Evolutionary conservation across 345 rosid genomes (phyloP).

Genomic region (Heritiera littoralis): DNA sequence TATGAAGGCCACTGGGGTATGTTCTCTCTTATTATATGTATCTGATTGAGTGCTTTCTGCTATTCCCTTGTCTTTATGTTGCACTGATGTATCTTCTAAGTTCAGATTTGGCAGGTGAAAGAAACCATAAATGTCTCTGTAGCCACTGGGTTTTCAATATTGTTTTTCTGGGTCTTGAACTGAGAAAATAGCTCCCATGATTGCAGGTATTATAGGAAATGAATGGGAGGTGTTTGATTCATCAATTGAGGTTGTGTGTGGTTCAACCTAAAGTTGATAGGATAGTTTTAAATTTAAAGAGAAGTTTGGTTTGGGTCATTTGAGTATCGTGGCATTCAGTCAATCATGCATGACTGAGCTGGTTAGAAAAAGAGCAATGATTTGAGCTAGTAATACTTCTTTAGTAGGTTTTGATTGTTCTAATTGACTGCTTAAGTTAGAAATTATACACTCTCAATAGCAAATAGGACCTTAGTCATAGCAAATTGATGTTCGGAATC

Average conservation of each 20-base stretch:
- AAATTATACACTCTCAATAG: not conserved
- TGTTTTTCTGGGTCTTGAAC: not conserved
- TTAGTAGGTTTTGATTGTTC: not conserved
- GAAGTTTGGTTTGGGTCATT: not conserved
- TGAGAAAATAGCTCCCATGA: not conserved
- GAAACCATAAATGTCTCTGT: not conserved
- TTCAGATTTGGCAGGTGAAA: slow-evolving; percentile 18
- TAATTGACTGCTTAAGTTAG: not conserved
- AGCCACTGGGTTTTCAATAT: not conserved
- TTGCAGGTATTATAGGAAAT: not conserved
- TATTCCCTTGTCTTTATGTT: not conserved
- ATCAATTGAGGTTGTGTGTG: not conserved
- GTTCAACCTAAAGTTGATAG: not conserved
- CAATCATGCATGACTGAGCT: not conserved
- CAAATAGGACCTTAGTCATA: not conserved
- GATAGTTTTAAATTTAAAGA: not conserved
- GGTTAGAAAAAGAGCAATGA: not conserved
- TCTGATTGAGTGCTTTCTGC: not conserved
- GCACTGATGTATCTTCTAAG: slow-evolving; percentile 6
- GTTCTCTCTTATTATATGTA: not conserved
- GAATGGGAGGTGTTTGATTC: not conserved
- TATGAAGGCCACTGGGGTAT: not conserved
- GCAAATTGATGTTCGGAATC: not conserved
- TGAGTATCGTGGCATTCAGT: not conserved
- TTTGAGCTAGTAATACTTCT: not conserved